A percentile compares a stretch with the other conserved stretches of the same genome.
These are phyloP conservation scores for Barnettozyma botsteinii DNA, from an alignment of 805 yeast species.

Conservation along the genomic window DNA sequence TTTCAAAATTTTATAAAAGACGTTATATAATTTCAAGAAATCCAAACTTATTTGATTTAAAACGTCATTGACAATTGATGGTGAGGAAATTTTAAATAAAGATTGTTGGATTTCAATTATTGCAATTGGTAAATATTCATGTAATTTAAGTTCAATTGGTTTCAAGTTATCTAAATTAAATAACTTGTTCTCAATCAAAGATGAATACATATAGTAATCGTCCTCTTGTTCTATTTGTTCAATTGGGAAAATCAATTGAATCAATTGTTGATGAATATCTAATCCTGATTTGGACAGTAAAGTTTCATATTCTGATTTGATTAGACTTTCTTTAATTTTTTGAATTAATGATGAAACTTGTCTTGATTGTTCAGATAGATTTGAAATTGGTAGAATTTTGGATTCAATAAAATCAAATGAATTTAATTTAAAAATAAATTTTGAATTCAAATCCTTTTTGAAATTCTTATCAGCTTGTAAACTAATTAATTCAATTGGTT, in stretches of 20 bases:
- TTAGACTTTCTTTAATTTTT: conserved; percentile 34
- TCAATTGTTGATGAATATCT: conserved; percentile 53
- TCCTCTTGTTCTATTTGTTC: conserved; percentile 45
- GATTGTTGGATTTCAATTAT: conserved; percentile 54
- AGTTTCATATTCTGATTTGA: conserved; percentile 39
- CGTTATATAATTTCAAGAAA: conserved; percentile 39
- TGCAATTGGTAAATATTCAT: conserved; percentile 52
- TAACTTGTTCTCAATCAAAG: conserved; percentile 55
- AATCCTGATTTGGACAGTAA: conserved; percentile 49
- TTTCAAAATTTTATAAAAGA: conserved; percentile 31
- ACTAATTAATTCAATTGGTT: conserved; percentile 28
- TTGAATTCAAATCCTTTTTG: conserved; percentile 24
- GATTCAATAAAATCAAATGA: conserved; percentile 53
- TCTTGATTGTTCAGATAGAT: conserved; percentile 30
- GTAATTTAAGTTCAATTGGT: conserved; percentile 40
- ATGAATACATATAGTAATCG: conserved; percentile 57
- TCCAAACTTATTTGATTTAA: conserved; percentile 42
- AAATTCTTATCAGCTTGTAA: conserved; percentile 26
- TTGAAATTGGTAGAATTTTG: conserved; percentile 44
- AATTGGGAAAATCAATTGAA: conserved; percentile 68
- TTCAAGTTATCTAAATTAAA: conserved; percentile 41
- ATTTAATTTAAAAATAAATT: conserved; percentile 45
- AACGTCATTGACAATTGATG: conserved; percentile 52
- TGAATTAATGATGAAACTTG: conserved; percentile 30
- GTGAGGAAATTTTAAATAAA: conserved; percentile 56